Evolutionary conservation across 2,329 filamentous ascomycete species (phyloP).

Genomic region (Calonectria pseudoturangicola): DNA sequence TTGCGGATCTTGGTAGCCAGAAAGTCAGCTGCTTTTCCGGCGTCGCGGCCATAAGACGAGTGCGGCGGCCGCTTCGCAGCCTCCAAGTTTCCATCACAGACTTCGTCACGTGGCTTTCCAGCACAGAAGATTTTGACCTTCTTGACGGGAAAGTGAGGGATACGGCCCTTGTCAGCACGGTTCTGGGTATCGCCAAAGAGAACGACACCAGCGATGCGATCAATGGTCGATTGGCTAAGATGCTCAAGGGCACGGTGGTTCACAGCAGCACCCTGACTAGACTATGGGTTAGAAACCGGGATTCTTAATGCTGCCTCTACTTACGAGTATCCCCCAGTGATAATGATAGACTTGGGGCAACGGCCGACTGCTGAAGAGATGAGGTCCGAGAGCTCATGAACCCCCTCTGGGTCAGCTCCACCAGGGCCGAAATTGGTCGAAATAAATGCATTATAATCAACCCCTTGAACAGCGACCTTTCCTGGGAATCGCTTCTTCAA

Average conservation of each 20-base stretch:
- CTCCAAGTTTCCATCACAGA: constrained; percentile 24
- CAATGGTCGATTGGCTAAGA: not conserved
- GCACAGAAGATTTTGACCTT: constrained; percentile 23
- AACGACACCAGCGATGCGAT: constrained; percentile 23
- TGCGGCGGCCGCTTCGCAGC: constrained; percentile 12
- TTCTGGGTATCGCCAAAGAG: constrained; percentile 22
- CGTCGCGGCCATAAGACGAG: constrained; percentile 15
- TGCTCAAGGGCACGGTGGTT: constrained; percentile 23
- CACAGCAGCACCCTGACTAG: constrained; percentile 22
- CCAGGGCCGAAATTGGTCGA: constrained; percentile 19
- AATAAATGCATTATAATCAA: constrained; percentile 14
- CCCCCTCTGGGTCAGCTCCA: constrained; percentile 4
- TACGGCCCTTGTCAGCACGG: constrained; percentile 7
- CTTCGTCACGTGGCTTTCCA: constrained; percentile 4
- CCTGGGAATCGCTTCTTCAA: constrained; percentile 16
- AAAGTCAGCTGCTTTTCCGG: constrained; percentile 13
- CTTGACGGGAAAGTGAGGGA: constrained; percentile 12
- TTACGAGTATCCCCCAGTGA: constrained; percentile 28
- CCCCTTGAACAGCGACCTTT: constrained; percentile 21
- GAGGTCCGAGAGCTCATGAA: not conserved
- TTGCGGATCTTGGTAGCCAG: not conserved
- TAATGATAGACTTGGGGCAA: constrained; percentile 14
- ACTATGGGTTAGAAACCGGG: not conserved
- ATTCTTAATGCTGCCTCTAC: not conserved
- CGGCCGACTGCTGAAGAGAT: not conserved